Conservation (phyloP, 2,329 filamentous ascomycete species). For the Bertia moriformis region DNA sequence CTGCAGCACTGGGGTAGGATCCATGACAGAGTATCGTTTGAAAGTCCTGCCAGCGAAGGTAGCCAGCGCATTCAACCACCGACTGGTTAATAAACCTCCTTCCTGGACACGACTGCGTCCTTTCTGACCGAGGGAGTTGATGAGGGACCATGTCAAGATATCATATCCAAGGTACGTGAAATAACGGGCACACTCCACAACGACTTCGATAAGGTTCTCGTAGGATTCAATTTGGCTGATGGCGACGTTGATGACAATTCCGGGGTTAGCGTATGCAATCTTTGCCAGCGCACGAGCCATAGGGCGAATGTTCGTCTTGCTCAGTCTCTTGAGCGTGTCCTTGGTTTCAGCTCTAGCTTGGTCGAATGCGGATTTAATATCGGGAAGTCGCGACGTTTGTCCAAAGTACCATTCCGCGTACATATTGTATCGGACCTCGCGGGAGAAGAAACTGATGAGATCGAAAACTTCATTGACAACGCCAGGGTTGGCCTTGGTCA, state of each 20-base stretch:
- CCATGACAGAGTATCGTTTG: constrained; percentile 69
- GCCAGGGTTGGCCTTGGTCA: constrained; percentile 71
- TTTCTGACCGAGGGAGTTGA: constrained; percentile 55
- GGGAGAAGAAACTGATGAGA: constrained; percentile 65
- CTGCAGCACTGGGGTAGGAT: constrained; percentile 70
- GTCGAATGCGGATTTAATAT: constrained; percentile 67
- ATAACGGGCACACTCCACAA: constrained; percentile 87
- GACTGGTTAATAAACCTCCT: constrained; percentile 61
- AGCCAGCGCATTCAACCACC: constrained; percentile 81
- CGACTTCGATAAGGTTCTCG: constrained; percentile 82
- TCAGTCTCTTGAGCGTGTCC: constrained; percentile 76
- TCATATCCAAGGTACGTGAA: constrained; percentile 89
- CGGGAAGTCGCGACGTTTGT: constrained; percentile 58
- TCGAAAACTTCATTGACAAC: constrained; percentile 77
- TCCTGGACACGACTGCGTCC: constrained; percentile 48
- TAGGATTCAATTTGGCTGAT: constrained; percentile 87
- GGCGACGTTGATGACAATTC: constrained; percentile 78
- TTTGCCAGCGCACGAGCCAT: constrained; percentile 86
- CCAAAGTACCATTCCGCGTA: constrained; percentile 90
- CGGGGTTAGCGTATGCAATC: constrained; percentile 79
- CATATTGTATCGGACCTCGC: constrained; percentile 66
- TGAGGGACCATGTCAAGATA: constrained; percentile 79
- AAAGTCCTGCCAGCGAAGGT: constrained; percentile 86
- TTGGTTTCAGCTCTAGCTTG: constrained; percentile 66
- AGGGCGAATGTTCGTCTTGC: constrained; percentile 68